phyloP scores from a whole-genome alignment of 495 filamentous ascomycete genomes.

The Xylaria bambusicola region DNA sequence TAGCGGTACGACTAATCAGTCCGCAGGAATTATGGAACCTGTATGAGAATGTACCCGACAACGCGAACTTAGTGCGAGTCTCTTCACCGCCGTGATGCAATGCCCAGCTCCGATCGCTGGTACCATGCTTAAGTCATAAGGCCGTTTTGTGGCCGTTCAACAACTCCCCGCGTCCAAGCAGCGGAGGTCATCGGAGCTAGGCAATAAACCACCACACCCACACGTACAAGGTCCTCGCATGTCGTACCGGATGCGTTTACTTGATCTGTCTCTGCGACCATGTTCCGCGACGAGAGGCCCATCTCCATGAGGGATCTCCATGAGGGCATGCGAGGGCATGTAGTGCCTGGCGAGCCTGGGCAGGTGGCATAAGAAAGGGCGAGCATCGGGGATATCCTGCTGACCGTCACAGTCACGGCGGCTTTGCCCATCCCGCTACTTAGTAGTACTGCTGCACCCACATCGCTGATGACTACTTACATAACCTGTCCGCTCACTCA shows the following conservation, averaged over 20 bases:
- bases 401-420: slow-evolving; percentile 23
- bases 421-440: slow-evolving; percentile 17
- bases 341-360: slow-evolving; percentile 3
- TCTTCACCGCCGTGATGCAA: slow-evolving; percentile 15
- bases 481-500: neutral
- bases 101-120: neutral
- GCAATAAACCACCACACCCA: slow-evolving; percentile 1
- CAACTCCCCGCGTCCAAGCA: slow-evolving; percentile 14
- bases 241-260: too few species aligned
- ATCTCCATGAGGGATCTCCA: too few species aligned
- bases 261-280: too few species aligned
- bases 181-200: slow-evolving; percentile 33
- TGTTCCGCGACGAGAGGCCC: too few species aligned
- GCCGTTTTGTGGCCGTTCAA: too few species aligned
- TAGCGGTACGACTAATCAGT: neutral
- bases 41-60: slow-evolving; percentile 12
- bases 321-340: too few species aligned
- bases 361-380: neutral
- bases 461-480: slow-evolving; percentile 14
- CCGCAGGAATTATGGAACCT: slow-evolving; percentile 13
- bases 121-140: slow-evolving; percentile 32
- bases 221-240: slow-evolving; percentile 5
- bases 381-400: slow-evolving; percentile 20
- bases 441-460: too few species aligned
- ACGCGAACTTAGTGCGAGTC: slow-evolving; percentile 15